Percentiles rank a stretch among this genome's conserved stretches.
Conservation (phyloP, 768 basidiomycete genomes). For the Termitomyces sp. region DNA sequence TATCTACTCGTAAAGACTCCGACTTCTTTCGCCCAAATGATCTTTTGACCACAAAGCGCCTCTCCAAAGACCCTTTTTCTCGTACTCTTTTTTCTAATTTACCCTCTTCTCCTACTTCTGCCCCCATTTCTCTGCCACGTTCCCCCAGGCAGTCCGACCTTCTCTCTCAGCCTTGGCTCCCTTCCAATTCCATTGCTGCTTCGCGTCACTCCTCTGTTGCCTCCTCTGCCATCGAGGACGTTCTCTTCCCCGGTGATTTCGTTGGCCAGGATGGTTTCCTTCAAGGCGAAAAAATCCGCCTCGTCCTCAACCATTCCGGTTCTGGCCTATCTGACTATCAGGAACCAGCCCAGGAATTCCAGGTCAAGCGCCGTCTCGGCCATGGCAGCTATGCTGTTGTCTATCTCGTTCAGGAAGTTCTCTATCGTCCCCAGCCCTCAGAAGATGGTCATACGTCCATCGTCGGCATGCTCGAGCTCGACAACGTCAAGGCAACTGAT, state of each 20-base stretch:
- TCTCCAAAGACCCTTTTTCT: conserved; percentile 32
- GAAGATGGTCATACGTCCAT: conserved; percentile 55
- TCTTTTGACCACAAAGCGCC: conserved; percentile 30
- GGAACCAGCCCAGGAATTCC: conserved; percentile 62
- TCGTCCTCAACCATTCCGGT: conserved; percentile 39
- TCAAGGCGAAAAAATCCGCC: conserved; percentile 61
- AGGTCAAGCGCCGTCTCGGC: conserved; percentile 83
- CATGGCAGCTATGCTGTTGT: conserved; percentile 92
- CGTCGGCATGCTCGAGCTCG: conserved; percentile 51
- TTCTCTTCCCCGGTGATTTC: conserved; percentile 67
- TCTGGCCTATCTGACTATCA: conserved; percentile 26
- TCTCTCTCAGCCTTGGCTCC: conserved; percentile 19
- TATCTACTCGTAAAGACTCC: conserved; percentile 24
- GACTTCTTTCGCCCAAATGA: conserved; percentile 42
- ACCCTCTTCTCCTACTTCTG: conserved; percentile 19
- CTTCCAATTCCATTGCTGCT: conserved; percentile 21
- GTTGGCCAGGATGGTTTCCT: conserved; percentile 65
- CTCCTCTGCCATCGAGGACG: conserved; percentile 48
- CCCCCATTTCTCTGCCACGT: conserved; percentile 30
- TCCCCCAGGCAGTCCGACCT: conserved; percentile 25
- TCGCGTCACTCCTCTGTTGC: conserved; percentile 27
- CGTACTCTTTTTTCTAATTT: conserved; percentile 23
- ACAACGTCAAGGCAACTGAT: conserved; percentile 31
- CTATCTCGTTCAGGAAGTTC: conserved; percentile 81
- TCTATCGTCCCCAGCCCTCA: conserved; percentile 41